Base-by-base conservation (phyloP, 2,329 filamentous ascomycete genomes). In the Claviceps paspali region DNA sequence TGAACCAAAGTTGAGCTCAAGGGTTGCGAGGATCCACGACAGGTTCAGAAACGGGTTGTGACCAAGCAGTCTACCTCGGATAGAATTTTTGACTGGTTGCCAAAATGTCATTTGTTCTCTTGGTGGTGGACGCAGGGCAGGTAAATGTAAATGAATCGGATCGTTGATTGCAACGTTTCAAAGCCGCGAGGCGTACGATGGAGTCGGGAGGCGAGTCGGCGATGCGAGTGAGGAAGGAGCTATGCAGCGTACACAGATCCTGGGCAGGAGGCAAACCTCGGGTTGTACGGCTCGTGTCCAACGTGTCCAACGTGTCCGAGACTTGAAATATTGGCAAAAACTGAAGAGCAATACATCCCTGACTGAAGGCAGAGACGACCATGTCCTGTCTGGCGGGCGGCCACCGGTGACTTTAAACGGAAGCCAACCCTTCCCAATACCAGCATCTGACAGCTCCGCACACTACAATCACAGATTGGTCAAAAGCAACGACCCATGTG, bases 1-100 rank as follows among this genome's bases (percentile, higher is more conserved):
- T 46, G 45, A 46, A 38, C 38, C 38, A 38, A 38, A 41, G 35
- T 29, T 44, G 43, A 43, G 21, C 12, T 6, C 18, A 15, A 27
- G 19, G 29, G 33, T 36, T 35, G 38, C 31, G 33, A 26, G 29
- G 33, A 22, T 32, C 26, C 37, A 43, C 38, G 29, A 33, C 31
- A 18, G 32, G 19, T 23, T 28, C 18, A 9, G 21, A 23, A 9
- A 6, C 23, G 9, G 39, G n/a, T n/a, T 38, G 31, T 32, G 28
- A 41, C 39, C 27, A 22, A 17, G 27, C 22, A 29, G 29, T 18
- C 17, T 37, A 38, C 27, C 33, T 35, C 31, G 34, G 22, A 34
- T 37, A 2, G 22, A 38, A 31, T 19, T 29, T 6, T 12, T 12
- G 38, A 21, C 29, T 29, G 15, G 18, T 19, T 21, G n/a, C 19